These are phyloP conservation scores for Prunus mume DNA, from an alignment of 306 rosid species.

Conservation along the genomic window DNA sequence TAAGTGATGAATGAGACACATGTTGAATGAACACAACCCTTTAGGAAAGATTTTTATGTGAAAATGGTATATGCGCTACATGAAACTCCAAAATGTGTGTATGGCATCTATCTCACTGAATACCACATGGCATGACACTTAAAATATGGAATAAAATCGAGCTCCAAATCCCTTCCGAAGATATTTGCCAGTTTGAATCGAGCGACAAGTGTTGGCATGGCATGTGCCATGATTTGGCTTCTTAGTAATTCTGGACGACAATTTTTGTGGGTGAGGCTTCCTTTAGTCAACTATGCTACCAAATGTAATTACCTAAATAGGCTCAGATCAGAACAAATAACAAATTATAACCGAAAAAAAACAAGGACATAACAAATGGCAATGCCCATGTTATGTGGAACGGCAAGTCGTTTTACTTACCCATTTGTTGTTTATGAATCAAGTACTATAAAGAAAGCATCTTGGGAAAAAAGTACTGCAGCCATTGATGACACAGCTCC, in stretches of 20 bases:
- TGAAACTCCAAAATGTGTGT: no score
- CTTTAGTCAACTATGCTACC: neutral
- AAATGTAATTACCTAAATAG: neutral
- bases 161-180: neutral
- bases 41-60: no score
- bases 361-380: no score
- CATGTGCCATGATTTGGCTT: conserved; percentile 35
- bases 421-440: no score
- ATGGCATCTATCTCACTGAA: no score
- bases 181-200: neutral
- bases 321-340: neutral
- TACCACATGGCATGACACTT: no score
- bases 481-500: neutral
- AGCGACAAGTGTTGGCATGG: neutral
- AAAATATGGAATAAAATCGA: neutral
- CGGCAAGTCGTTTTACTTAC: no score
- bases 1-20: no score
- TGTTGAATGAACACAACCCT: no score
- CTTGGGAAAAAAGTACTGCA: neutral
- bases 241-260: neutral
- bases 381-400: no score
- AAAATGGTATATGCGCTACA: no score
- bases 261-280: neutral
- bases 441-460: no score
- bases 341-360: neutral